Conservation (phyloP, 768 basidiomycete species). For the Tulasnella sp. region DNA sequence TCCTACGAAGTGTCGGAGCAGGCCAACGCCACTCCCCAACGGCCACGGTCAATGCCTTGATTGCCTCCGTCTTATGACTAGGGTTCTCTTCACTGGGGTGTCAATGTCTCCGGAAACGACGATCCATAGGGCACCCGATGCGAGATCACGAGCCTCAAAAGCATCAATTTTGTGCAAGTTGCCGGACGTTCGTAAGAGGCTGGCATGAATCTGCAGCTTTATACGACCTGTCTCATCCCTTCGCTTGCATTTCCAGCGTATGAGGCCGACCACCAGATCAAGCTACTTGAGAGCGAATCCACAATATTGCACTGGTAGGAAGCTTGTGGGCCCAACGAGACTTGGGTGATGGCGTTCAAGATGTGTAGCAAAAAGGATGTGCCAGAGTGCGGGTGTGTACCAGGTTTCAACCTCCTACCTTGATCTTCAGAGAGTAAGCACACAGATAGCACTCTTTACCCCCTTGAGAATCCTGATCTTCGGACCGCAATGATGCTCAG, state of each 20-base stretch:
- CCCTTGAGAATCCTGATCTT: slow-evolving; percentile 31
- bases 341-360: slow-evolving; percentile 65
- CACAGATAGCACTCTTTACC: too few species aligned
- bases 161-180: slow-evolving; percentile 67
- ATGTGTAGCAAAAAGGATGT: slow-evolving; percentile 86
- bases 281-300: slow-evolving; percentile 34
- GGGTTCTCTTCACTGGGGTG: slow-evolving; percentile 92
- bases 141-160: slow-evolving; percentile 95
- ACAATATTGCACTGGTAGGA: slow-evolving; percentile 68
- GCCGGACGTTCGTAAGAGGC: slow-evolving; percentile 55
- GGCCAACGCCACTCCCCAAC: slow-evolving; percentile 31
- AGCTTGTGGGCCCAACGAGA: slow-evolving; percentile 83
- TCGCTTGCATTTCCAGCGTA: slow-evolving; percentile 39
- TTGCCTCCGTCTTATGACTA: slow-evolving; percentile 28
- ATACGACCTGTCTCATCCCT: not conserved
- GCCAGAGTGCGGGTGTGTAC: slow-evolving; percentile 96
- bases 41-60: not conserved
- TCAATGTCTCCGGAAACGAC: slow-evolving; percentile 86
- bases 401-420: slow-evolving; percentile 83
- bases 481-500: slow-evolving; percentile 32
- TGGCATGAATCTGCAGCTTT: not conserved
- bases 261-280: slow-evolving; percentile 72
- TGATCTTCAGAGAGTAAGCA: slow-evolving; percentile 34
- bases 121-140: slow-evolving; percentile 63
- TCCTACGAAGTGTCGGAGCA: slow-evolving; percentile 78